Conservation (phyloP, 129 eudicot genomes). For the Escallonia herrerae region DNA sequence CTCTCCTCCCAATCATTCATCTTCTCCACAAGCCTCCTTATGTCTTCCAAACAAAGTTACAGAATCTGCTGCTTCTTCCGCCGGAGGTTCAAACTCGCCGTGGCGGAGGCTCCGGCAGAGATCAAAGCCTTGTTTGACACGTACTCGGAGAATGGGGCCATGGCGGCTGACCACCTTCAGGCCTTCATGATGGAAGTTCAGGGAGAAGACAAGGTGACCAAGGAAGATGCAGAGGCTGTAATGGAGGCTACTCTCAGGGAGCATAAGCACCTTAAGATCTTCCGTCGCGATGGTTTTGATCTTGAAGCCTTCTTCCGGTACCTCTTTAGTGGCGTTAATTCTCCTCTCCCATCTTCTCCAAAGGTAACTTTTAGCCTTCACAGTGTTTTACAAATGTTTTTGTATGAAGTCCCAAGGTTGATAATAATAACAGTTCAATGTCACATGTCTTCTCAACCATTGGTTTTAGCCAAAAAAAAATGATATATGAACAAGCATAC, state of each 20-base stretch:
- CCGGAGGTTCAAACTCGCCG: slow-evolving; percentile 45
- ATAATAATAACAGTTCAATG: too few relatives aligned
- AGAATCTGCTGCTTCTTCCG: slow-evolving; percentile 59
- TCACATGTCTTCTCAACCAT: too few relatives aligned
- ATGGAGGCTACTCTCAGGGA: slow-evolving; percentile 39
- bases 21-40: too few relatives aligned
- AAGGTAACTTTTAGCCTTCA: slow-evolving; percentile 25
- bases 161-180: slow-evolving; percentile 49
- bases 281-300: slow-evolving; percentile 43
- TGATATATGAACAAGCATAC: too few relatives aligned
- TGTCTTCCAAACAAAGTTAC: slow-evolving; percentile 50
- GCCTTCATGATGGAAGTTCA: slow-evolving; percentile 62
- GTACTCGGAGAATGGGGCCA: slow-evolving; percentile 64
- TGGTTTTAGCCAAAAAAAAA: too few relatives aligned
- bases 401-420: too few relatives aligned
- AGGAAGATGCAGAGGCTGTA: slow-evolving; percentile 35
- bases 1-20: too few relatives aligned
- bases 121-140: slow-evolving; percentile 41
- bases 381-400: too few relatives aligned
- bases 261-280: slow-evolving; percentile 37
- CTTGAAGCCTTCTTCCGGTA: slow-evolving; percentile 56
- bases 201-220: slow-evolving; percentile 40
- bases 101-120: slow-evolving; percentile 50
- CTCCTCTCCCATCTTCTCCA: slow-evolving; percentile 47
- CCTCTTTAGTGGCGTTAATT: slow-evolving; percentile 42